Conservation (phyloP, 2,329 filamentous ascomycete species). For the Phaeosphaeria sp. region DNA sequence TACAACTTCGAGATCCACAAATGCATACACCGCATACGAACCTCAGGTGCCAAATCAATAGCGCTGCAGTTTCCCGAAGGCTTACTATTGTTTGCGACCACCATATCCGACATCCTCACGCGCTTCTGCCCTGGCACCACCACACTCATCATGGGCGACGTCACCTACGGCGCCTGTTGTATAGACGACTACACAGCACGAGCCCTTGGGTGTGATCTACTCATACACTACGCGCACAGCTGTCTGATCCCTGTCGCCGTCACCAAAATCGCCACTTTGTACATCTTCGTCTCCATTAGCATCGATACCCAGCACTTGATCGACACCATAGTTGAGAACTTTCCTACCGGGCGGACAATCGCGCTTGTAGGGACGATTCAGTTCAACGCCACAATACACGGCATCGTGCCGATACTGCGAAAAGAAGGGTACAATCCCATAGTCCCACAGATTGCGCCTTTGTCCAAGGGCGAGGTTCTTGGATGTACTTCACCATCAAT, state of each 20-base stretch:
- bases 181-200: slow-evolving; percentile 98
- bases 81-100: slow-evolving; percentile 92
- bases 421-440: slow-evolving; percentile 83
- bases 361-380: slow-evolving; percentile 97
- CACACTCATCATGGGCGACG: slow-evolving; percentile 98
- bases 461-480: slow-evolving; percentile 94
- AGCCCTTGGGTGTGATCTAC: slow-evolving; percentile 89
- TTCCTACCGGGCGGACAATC: slow-evolving; percentile 82
- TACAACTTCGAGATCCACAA: slow-evolving; percentile 99
- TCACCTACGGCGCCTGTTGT: slow-evolving; percentile 97
- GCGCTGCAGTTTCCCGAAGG: slow-evolving; percentile 98
- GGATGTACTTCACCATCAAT: slow-evolving; percentile 87
- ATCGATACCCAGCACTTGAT: slow-evolving; percentile 91
- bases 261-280: slow-evolving; percentile 95
- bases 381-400: slow-evolving; percentile 97
- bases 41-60: slow-evolving; percentile 78
- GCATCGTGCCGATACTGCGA: slow-evolving; percentile 77
- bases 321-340: slow-evolving; percentile 87
- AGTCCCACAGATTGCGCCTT: slow-evolving; percentile 88
- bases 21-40: slow-evolving; percentile 92
- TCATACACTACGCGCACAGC: slow-evolving; percentile 97
- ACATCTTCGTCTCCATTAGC: slow-evolving; percentile 97
- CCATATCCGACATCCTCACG: slow-evolving; percentile 93
- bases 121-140: slow-evolving; percentile 92
- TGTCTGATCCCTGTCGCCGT: slow-evolving; percentile 96